Conservation (phyloP, 164 flowering plant species). For the Macadamia integrifolia region DNA sequence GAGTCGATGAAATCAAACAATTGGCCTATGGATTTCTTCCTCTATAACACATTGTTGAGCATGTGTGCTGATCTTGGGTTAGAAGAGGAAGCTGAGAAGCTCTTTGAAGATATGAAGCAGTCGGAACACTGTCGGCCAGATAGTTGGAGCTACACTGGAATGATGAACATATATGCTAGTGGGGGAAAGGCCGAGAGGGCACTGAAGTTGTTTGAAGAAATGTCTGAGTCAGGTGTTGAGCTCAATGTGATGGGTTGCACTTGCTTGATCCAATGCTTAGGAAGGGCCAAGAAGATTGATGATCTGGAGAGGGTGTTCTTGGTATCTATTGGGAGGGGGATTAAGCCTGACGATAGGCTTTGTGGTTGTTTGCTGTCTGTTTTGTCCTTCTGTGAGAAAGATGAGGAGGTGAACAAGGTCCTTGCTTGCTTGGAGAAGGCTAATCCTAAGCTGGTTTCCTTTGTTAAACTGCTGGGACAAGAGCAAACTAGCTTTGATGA, state of each 20-base stretch:
- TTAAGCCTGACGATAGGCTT: conserved; percentile 74
- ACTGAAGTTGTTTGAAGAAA: conserved; percentile 65
- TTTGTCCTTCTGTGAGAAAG: conserved; percentile 47
- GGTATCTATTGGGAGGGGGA: conserved; percentile 40
- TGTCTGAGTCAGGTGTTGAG: conserved; percentile 43
- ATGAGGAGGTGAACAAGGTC: conserved; percentile 49
- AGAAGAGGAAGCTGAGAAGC: conserved; percentile 76
- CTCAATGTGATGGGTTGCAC: conserved; percentile 89
- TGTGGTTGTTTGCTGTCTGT: conserved; percentile 86
- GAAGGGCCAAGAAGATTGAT: conserved; percentile 59
- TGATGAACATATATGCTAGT: conserved; percentile 86
- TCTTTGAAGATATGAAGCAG: conserved; percentile 78
- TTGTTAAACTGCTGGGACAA: conserved; percentile 43
- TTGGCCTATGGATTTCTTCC: conserved; percentile 84
- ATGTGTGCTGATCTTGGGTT: conserved; percentile 97
- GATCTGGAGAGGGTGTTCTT: conserved; percentile 67
- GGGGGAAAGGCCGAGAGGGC: conserved; percentile 74
- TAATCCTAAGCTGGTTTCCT: conserved; percentile 53
- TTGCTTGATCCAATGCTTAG: conserved; percentile 83
- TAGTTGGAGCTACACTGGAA: conserved; percentile 87
- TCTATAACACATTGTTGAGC: conserved; percentile 79
- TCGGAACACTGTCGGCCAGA: conserved; percentile 55
- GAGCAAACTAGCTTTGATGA: conserved; percentile 34
- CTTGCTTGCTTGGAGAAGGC: conserved; percentile 51
- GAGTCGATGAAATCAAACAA: conserved; percentile 59